These are phyloP conservation scores for Endocarpon pusillum DNA, from an alignment of 495 filamentous ascomycete genomes.

Conservation along the genomic window DNA sequence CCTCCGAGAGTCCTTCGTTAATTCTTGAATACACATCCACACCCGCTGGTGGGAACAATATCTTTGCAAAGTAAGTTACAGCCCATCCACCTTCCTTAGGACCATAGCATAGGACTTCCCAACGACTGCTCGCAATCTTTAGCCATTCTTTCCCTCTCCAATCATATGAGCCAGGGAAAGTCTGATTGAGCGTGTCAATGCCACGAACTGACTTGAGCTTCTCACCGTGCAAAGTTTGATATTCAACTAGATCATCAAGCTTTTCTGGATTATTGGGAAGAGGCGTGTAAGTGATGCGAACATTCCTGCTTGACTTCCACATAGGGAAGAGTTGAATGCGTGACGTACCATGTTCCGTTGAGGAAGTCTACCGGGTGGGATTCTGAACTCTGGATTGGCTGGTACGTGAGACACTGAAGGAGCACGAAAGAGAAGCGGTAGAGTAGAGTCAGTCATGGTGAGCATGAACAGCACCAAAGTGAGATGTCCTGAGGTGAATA, in stretches of 20 bases:
- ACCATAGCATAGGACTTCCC: constrained; percentile 61
- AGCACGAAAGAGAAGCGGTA: too few relatives aligned
- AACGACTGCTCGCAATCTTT: constrained; percentile 44
- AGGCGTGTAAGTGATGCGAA: constrained; percentile 50
- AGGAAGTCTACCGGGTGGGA: constrained; percentile 44
- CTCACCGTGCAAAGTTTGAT: constrained; percentile 30
- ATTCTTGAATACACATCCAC: constrained; percentile 51
- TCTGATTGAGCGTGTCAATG: constrained; percentile 35
- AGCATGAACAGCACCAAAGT: too few relatives aligned
- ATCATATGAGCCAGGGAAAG: constrained; percentile 34
- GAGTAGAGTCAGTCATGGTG: too few relatives aligned
- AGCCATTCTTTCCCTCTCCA: constrained; percentile 59
- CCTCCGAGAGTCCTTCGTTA: constrained; percentile 31
- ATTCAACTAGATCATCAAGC: constrained; percentile 51
- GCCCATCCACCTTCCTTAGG: constrained; percentile 38
- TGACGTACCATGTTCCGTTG: constrained; percentile 50
- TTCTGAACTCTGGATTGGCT: too few relatives aligned
- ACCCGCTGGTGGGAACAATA: constrained; percentile 57
- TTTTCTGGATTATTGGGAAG: constrained; percentile 22
- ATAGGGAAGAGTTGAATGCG: constrained; percentile 53
- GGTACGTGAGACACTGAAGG: too few relatives aligned
- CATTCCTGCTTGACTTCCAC: constrained; percentile 51
- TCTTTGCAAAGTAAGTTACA: constrained; percentile 62
- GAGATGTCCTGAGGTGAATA: too few relatives aligned
- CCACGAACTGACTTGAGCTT: constrained; percentile 43